phyloP scores from a whole-genome alignment of 2,329 filamentous ascomycete species.

The Pseudopithomyces maydicus region DNA sequence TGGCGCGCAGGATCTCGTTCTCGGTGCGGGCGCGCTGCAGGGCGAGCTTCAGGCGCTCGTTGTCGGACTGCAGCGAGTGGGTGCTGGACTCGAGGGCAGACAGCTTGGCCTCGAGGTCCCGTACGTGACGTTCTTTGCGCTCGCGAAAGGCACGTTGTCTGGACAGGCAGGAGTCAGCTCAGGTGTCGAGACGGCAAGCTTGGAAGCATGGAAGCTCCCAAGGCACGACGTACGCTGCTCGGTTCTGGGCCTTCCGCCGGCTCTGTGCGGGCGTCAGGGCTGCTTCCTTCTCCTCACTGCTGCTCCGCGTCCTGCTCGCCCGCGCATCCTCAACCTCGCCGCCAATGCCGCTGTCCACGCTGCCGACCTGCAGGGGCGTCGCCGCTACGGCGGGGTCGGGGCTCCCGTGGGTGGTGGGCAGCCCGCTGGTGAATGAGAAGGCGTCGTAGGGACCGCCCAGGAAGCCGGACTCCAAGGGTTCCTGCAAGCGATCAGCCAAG shows the following conservation, averaged over 20 bases:
- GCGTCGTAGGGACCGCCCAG: conserved; percentile 35
- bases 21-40: conserved; percentile 85
- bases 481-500: conserved; percentile 26
- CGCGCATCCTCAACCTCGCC: conserved; percentile 45
- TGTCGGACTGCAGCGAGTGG: conserved; percentile 75
- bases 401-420: conserved; percentile 39
- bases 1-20: conserved; percentile 89
- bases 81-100: conserved; percentile 76
- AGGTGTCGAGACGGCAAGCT: too few relatives aligned
- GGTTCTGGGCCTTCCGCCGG: conserved; percentile 70
- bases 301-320: conserved; percentile 43
- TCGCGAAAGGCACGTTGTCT: conserved; percentile 97
- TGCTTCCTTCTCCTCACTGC: conserved; percentile 53
- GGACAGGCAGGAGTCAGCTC: conserved; percentile 11
- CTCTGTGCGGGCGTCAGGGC: conserved; percentile 56
- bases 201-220: too few relatives aligned
- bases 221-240: conserved; percentile 67
- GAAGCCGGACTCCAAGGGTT: conserved; percentile 48
- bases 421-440: conserved; percentile 29
- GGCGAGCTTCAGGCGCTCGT: conserved; percentile 83
- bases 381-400: conserved; percentile 33
- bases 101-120: conserved; percentile 88
- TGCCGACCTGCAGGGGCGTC: conserved; percentile 43
- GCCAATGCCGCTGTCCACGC: conserved; percentile 50
- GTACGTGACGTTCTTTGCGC: conserved; percentile 91